phyloP scores from a whole-genome alignment of 352 stramenopile species.

The Phytopythium vexans region DNA sequence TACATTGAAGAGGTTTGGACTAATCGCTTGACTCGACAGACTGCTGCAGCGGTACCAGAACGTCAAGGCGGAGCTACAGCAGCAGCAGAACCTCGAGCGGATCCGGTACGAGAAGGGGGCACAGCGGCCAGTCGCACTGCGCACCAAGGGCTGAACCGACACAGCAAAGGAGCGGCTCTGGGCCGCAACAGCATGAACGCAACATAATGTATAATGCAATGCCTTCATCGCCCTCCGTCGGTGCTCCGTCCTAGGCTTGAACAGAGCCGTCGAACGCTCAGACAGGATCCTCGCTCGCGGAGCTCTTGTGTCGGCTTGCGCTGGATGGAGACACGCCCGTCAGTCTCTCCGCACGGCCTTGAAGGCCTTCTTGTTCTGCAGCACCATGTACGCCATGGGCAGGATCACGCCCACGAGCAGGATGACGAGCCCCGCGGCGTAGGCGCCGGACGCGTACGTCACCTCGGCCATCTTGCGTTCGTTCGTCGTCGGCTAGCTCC shows the following conservation, averaged over 20 bases:
- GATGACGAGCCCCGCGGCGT: constrained; percentile 63
- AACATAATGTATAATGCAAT: too few relatives aligned
- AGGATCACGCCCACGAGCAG: constrained; percentile 65
- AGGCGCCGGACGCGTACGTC: constrained; percentile 71
- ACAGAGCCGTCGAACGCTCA: too few relatives aligned
- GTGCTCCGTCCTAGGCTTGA: too few relatives aligned
- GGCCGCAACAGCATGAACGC: too few relatives aligned
- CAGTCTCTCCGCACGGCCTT: constrained; percentile 73
- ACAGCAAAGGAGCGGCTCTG: too few relatives aligned
- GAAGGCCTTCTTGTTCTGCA: constrained; percentile 88
- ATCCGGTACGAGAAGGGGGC: constrained; percentile 84
- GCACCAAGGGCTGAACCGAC: too few relatives aligned
- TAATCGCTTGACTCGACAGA: constrained; percentile 17
- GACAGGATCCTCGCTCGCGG: too few relatives aligned
- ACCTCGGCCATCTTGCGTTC: constrained; percentile 28
- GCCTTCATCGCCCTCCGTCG: too few relatives aligned
- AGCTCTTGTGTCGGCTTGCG: too few relatives aligned
- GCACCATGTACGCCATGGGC: constrained; percentile 82
- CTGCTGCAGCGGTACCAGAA: constrained; percentile 94
- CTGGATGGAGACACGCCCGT: not conserved
- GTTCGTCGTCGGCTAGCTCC: not conserved
- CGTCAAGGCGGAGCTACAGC: constrained; percentile 93
- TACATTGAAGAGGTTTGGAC: not conserved
- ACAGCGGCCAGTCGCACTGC: constrained; percentile 25
- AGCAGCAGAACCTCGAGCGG: constrained; percentile 92